These are phyloP conservation scores for Triticum dicoccoides DNA, from an alignment of 176 grass and related monocot genomes.

Conservation along the genomic window DNA sequence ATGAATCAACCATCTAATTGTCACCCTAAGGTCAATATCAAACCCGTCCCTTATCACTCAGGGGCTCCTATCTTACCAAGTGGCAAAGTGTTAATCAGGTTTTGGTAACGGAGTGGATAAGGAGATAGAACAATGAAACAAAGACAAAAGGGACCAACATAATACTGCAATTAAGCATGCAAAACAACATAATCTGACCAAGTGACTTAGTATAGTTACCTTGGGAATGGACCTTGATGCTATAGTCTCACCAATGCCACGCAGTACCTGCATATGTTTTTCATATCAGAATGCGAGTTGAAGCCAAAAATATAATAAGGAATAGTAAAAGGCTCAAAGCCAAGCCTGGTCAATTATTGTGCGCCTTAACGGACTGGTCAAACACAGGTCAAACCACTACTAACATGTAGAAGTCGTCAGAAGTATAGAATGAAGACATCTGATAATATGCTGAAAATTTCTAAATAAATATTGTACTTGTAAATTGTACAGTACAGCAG, in stretches of 20 bases:
- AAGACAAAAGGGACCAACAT: conserved; percentile 20
- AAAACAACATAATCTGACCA: conserved; percentile 12
- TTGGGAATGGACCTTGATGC: conserved; percentile 82
- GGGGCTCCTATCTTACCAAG: conserved; percentile 11
- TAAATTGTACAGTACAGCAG: neutral
- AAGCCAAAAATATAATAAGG: neutral
- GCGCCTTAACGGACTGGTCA: neutral
- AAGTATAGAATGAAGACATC: neutral
- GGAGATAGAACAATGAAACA: neutral
- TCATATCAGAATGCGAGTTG: conserved; percentile 16
- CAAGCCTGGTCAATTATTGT: conserved; percentile 3
- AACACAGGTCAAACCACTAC: conserved; percentile 15
- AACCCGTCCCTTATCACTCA: neutral
- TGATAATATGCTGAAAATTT: neutral
- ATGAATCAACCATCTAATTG: neutral
- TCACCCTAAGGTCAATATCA: neutral
- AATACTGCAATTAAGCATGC: neutral
- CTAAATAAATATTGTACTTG: neutral
- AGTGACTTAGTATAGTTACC: conserved; percentile 41
- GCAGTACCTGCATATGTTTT: conserved; percentile 58
- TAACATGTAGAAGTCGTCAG: neutral
- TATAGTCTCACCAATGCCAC: conserved; percentile 80
- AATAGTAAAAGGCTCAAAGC: conserved; percentile 9
- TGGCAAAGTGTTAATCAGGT: neutral
- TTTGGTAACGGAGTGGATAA: neutral